Conservation (phyloP, 2,329 filamentous ascomycete species). For the Neofusicoccum ribis region DNA sequence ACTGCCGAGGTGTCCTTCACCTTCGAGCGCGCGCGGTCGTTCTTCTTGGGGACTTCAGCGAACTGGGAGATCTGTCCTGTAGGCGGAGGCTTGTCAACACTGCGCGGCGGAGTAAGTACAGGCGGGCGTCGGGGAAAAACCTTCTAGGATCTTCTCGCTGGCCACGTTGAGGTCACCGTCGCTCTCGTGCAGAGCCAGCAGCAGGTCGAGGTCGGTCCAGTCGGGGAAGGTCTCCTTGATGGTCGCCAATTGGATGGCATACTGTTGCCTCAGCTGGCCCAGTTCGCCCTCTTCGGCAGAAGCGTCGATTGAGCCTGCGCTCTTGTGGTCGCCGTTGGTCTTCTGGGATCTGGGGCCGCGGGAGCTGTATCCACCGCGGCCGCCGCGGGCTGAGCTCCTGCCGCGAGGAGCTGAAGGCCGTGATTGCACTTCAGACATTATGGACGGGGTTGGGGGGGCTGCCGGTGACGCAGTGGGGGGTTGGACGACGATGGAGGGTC, state of each 20-base stretch:
- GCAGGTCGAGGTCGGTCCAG: constrained; percentile 93
- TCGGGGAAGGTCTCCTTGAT: constrained; percentile 93
- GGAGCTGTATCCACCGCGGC: constrained; percentile 67
- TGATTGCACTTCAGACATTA: constrained; percentile 93
- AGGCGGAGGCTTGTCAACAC: constrained; percentile 22
- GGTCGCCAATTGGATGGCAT: constrained; percentile 73
- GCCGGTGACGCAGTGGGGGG: constrained; percentile 30
- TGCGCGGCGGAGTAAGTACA: constrained; percentile 23
- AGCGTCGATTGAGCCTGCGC: constrained; percentile 59
- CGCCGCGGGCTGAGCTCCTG: constrained; percentile 86
- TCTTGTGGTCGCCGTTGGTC: constrained; percentile 70
- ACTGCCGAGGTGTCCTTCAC: constrained; percentile 62
- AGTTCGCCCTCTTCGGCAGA: constrained; percentile 85
- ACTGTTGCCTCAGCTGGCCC: constrained; percentile 87
- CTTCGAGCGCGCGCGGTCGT: constrained; percentile 72
- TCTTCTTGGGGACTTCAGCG: constrained; percentile 79
- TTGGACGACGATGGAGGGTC: constrained; percentile 32
- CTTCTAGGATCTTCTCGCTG: constrained; percentile 77
- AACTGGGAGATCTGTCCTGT: constrained; percentile 78
- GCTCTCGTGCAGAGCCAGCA: constrained; percentile 89
- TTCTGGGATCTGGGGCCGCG: constrained; percentile 50
- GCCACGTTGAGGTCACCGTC: constrained; percentile 72
- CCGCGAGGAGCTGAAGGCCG: constrained; percentile 81
- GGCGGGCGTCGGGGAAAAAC: constrained; percentile 43
- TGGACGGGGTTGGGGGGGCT: constrained; percentile 32